phyloP scores from a whole-genome alignment of 1,139 yeast genomes.

The Blastobotrys apis region DNA sequence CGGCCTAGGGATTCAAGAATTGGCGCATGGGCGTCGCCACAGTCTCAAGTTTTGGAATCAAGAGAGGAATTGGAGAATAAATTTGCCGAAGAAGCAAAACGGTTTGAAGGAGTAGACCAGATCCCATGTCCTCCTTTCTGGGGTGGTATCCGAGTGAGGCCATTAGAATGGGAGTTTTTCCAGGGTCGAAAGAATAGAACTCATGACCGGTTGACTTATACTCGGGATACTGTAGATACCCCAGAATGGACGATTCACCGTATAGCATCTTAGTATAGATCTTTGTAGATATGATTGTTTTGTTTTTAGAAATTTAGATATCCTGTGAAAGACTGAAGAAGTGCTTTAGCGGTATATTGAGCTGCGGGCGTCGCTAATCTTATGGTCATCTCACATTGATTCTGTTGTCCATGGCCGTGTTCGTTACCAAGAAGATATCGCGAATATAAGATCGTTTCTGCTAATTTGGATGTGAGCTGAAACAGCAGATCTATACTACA shows the following conservation, averaged over 20 bases:
- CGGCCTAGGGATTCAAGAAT: constrained; percentile 90
- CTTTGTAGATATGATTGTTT: no score
- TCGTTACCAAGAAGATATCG: no score
- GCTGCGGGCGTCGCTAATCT: no score
- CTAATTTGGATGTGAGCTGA: no score
- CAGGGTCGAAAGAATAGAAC: constrained; percentile 88
- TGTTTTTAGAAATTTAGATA: not conserved
- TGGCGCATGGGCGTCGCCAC: constrained; percentile 98
- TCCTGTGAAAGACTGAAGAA: no score
- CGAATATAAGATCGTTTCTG: no score
- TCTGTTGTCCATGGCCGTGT: no score
- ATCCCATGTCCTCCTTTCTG: constrained; percentile 90
- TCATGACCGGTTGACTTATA: constrained; percentile 83
- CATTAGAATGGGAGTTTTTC: constrained; percentile 93
- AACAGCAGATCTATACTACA: no score
- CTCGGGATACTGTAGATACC: constrained; percentile 42
- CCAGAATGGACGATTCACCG: constrained; percentile 62
- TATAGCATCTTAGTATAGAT: constrained; percentile 82
- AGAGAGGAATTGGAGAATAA: constrained; percentile 60
- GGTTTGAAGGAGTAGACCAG: constrained; percentile 54
- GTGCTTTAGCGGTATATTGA: no score
- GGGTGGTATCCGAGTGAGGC: constrained; percentile 91
- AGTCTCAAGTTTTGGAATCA: constrained; percentile 54
- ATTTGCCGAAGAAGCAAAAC: constrained; percentile 44
- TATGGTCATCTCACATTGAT: no score